phyloP scores from a whole-genome alignment of 768 basidiomycete genomes.

The Mycena olivaceomarginata region DNA sequence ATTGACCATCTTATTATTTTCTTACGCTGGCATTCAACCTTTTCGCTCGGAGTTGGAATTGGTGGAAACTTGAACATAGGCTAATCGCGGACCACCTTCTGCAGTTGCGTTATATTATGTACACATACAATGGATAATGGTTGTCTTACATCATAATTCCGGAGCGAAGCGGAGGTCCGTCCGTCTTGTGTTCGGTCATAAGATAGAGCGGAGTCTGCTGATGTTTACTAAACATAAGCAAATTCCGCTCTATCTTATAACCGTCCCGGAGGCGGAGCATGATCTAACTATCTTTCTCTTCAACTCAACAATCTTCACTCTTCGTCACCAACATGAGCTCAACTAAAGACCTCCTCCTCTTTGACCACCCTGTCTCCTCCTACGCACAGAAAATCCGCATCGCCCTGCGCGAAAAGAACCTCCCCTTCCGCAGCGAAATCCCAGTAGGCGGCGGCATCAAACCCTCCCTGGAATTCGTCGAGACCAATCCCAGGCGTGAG shows the following conservation, averaged over 20 bases:
- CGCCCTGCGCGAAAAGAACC: conserved; percentile 9
- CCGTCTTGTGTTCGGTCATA: neutral
- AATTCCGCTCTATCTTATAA: neutral
- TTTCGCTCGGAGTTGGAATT: too few relatives aligned
- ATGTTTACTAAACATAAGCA: neutral
- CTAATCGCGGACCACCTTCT: too few relatives aligned
- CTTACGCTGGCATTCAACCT: too few relatives aligned
- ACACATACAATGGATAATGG: too few relatives aligned
- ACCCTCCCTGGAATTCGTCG: neutral
- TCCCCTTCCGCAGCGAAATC: conserved; percentile 1
- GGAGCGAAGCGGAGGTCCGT: too few relatives aligned
- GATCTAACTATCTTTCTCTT: too few relatives aligned
- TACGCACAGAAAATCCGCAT: conserved; percentile 11
- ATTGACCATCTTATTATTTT: too few relatives aligned
- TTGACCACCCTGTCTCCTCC: conserved; percentile 9
- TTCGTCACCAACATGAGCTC: conserved; percentile 7
- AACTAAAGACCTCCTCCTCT: conserved; percentile 9
- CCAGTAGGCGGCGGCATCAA: neutral
- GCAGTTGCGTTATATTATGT: too few relatives aligned
- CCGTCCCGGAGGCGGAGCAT: neutral
- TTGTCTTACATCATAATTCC: too few relatives aligned
- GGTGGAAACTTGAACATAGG: too few relatives aligned
- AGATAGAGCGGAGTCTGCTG: neutral
- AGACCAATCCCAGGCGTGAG: conserved; percentile 7
- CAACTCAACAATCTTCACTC: neutral